Evolutionary conservation across 306 rosid species (phyloP), one percentile per base, ranked within the genome.

Genomic region (Lathyrus tuberosus): DNA sequence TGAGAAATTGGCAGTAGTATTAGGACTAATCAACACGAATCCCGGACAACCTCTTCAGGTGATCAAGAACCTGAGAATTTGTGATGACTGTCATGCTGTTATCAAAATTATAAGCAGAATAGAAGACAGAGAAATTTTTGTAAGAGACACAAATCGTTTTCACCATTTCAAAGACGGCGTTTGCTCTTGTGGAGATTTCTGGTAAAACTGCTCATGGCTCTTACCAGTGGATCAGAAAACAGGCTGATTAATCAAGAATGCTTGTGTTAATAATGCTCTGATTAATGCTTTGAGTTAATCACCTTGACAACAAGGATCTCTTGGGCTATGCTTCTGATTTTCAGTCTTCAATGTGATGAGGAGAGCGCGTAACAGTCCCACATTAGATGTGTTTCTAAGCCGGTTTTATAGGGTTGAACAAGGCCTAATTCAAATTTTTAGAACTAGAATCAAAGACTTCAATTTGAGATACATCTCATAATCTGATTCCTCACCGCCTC

Each of bases 161-260:
- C 96, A 86, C 75, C 90, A 86, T 86, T 86, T 89, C 81, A 84
- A 80, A 81, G 87, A 86, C 4, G 96, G 92, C 43, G 76, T 70
- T 51, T 89, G 90, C 80, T 86, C 96, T 61, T 89, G 90, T 73
- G 85, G 82, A 22, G 92, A 85, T 72, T 83, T 83, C 71, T 89
- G 96, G 92, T 89, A 65, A 86, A 46, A 38, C 31, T 41, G 15
- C 26, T 40, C 38, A 3, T n/a, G 33, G 22, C 35, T 62, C 1
- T 14, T 28, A 13, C 20, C 18, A 13, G 49, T 71, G 30, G 66
- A 63, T 73, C 12, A 20, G 47, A 18, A 54, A 51, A 26, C 44
- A n/a, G 38, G 58, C 37, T n/a, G 18, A 62, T 8, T 54, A 70
- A 60, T 43, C 72, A 65, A 70, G 53, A 74, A 31, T 31, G 47